phyloP scores from a whole-genome alignment of 345 rosid species.

The Citrus sp. region DNA sequence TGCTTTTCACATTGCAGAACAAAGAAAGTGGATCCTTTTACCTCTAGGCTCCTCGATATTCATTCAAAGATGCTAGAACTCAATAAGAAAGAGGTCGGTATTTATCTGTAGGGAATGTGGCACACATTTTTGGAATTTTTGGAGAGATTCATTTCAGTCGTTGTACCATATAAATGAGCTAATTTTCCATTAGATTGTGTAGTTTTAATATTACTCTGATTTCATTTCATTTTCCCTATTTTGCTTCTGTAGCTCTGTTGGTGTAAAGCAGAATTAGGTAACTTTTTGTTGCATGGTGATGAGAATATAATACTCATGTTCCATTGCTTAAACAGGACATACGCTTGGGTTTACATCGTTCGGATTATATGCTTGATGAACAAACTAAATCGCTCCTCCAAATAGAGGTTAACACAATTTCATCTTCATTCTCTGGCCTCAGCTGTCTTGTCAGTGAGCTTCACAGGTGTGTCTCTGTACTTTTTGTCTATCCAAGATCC shows the following conservation, averaged over 20 bases:
- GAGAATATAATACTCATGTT: constrained; percentile 16
- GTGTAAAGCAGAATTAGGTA: neutral
- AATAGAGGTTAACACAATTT: constrained; percentile 89
- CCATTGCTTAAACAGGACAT: constrained; percentile 54
- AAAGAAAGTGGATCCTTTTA: constrained; percentile 79
- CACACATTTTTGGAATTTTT: neutral
- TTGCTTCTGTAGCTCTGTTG: neutral
- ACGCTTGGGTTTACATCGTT: constrained; percentile 90
- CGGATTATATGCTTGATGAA: constrained; percentile 98
- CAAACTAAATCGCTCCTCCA: constrained; percentile 90
- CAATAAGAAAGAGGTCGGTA: constrained; percentile 78
- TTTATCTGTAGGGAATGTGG: neutral
- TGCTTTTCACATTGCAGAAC: constrained; percentile 52
- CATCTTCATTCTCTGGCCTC: constrained; percentile 83
- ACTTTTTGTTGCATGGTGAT: neutral
- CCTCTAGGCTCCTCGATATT: constrained; percentile 87
- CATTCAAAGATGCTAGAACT: constrained; percentile 84
- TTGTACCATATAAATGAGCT: neutral
- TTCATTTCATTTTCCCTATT: neutral
- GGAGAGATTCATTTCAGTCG: constrained; percentile 2
- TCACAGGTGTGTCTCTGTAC: constrained; percentile 53
- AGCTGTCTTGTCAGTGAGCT: constrained; percentile 73
- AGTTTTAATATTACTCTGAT: neutral
- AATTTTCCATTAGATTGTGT: neutral
- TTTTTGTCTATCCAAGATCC: neutral